These are phyloP conservation scores for Fusarium multiceps DNA, from an alignment of 2,329 filamentous ascomycete genomes.

Conservation along the genomic window DNA sequence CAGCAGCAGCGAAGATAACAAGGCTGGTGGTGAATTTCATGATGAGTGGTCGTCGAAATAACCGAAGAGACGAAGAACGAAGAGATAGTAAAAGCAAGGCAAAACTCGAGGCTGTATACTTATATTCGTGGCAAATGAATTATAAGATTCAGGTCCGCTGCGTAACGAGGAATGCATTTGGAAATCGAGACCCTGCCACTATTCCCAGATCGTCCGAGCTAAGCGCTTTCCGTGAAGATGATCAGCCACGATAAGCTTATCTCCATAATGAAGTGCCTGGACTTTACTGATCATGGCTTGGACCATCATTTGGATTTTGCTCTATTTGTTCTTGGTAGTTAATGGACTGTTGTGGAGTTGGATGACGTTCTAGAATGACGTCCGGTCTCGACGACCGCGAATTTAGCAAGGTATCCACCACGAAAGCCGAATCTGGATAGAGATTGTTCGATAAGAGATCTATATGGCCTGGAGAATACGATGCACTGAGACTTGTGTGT, in stretches of 20 bases:
- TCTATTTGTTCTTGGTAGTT: neutral
- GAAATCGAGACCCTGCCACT: conserved; percentile 19
- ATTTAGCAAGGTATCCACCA: accelerated
- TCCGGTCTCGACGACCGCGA: neutral
- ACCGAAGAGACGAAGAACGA: neutral
- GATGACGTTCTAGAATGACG: neutral
- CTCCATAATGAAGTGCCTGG: neutral
- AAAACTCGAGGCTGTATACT: neutral
- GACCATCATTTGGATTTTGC: neutral
- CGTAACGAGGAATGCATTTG: conserved; percentile 11
- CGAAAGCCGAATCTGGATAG: neutral
- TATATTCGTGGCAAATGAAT: neutral
- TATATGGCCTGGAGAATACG: too few species aligned
- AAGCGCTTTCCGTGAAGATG: conserved; percentile 5
- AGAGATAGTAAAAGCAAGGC: accelerated
- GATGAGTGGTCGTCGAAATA: too few species aligned
- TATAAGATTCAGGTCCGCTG: neutral
- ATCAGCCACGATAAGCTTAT: neutral
- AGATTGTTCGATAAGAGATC: too few species aligned
- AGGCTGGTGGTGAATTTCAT: conserved; percentile 10
- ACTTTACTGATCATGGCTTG: neutral
- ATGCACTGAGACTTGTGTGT: neutral
- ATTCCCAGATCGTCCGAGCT: conserved; percentile 19
- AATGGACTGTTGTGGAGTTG: neutral
- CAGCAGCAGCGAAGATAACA: neutral